A percentile compares a stretch with the other conserved stretches of the same genome.
Conservation (phyloP, 2,329 filamentous ascomycete species). For the Verticillium nubilum region DNA sequence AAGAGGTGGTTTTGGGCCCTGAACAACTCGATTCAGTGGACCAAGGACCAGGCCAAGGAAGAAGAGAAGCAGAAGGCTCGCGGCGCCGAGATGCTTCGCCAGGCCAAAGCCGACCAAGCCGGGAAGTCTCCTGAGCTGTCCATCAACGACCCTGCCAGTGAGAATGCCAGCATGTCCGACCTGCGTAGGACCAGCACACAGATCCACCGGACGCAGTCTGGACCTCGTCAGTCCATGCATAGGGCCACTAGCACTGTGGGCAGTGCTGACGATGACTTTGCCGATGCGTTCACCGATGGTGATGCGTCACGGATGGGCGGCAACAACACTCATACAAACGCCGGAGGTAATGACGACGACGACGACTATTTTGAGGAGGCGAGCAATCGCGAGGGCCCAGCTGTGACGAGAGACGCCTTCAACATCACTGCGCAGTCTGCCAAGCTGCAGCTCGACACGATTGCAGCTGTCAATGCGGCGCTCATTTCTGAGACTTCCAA, state of each 20-base stretch:
- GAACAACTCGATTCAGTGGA: constrained; percentile 98
- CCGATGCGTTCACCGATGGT: constrained; percentile 35
- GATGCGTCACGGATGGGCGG: constrained; percentile 30
- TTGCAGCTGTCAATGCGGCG: constrained; percentile 80
- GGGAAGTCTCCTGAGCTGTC: constrained; percentile 40
- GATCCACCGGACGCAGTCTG: constrained; percentile 34
- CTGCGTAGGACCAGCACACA: constrained; percentile 37
- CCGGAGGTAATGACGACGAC: constrained; percentile 62
- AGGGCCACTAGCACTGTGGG: constrained; percentile 37
- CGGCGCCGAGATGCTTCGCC: constrained; percentile 68
- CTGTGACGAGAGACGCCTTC: constrained; percentile 84
- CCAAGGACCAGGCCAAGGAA: constrained; percentile 92
- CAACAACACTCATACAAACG: constrained; percentile 26
- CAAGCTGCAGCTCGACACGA: constrained; percentile 78
- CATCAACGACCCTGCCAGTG: constrained; percentile 40
- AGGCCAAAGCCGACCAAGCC: constrained; percentile 73
- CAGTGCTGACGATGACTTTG: constrained; percentile 48
- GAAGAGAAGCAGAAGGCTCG: constrained; percentile 73
- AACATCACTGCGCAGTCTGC: constrained; percentile 96
- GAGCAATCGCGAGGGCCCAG: constrained; percentile 68
- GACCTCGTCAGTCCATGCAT: constrained; percentile 25
- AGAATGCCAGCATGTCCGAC: constrained; percentile 47
- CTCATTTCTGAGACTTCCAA: constrained; percentile 65
- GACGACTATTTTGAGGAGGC: constrained; percentile 69
- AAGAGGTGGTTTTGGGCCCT: constrained; percentile 99